Evolutionary conservation across 2,329 filamentous ascomycete genomes (phyloP).

Genomic region (Aspergillus glaucus): DNA sequence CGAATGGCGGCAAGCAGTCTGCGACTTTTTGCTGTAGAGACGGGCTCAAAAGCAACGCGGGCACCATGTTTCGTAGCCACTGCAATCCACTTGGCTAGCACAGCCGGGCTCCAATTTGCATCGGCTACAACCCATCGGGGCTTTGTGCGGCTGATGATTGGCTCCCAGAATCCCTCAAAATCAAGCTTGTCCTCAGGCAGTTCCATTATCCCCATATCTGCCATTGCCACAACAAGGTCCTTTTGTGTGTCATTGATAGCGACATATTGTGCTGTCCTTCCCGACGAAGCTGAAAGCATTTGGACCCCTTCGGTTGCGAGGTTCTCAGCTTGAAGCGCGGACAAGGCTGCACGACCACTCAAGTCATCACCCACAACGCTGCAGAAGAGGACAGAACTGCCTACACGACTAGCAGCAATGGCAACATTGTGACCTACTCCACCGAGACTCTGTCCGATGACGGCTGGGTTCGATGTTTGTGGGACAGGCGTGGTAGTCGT

Average conservation of each 20-base stretch:
- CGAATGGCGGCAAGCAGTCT: slow-evolving; percentile 54
- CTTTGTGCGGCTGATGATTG: slow-evolving; percentile 49
- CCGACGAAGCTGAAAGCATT: slow-evolving; percentile 45
- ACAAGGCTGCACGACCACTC: slow-evolving; percentile 67
- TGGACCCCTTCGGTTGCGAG: slow-evolving; percentile 62
- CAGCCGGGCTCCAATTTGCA: slow-evolving; percentile 69
- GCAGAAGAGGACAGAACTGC: slow-evolving; percentile 63
- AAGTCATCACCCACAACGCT: slow-evolving; percentile 75
- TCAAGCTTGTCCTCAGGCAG: slow-evolving; percentile 34
- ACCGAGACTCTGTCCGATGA: slow-evolving; percentile 75
- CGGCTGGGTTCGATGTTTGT: slow-evolving; percentile 79
- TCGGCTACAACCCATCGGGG: slow-evolving; percentile 81
- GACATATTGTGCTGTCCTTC: slow-evolving; percentile 82
- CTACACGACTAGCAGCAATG: slow-evolving; percentile 68
- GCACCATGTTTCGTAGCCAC: slow-evolving; percentile 52
- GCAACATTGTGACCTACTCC: slow-evolving; percentile 92
- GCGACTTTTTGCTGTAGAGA: slow-evolving; percentile 71
- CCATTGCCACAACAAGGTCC: slow-evolving; percentile 86
- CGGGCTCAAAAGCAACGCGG: slow-evolving; percentile 76
- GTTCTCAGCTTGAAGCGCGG: slow-evolving; percentile 53
- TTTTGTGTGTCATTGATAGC: slow-evolving; percentile 79
- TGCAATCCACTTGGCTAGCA: slow-evolving; percentile 63
- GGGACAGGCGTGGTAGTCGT: slow-evolving; percentile 36
- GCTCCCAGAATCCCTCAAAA: slow-evolving; percentile 54
- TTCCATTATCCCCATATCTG: slow-evolving; percentile 82